Evolutionary conservation across 306 rosid species (phyloP).

Genomic region (Quercus gilva): DNA sequence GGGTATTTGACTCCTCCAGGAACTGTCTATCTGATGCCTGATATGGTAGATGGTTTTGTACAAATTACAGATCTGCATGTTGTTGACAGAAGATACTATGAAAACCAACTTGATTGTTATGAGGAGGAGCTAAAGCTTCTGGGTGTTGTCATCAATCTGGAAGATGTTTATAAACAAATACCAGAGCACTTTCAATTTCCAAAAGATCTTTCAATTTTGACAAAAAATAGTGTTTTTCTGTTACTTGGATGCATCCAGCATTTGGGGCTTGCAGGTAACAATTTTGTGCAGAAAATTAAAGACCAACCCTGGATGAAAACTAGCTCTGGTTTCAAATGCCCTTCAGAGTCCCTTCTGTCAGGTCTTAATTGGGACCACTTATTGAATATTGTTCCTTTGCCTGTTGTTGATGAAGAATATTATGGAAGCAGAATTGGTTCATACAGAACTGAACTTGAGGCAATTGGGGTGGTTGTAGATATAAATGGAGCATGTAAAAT

Average conservation of each 20-base stretch:
- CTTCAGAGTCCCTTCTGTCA: conserved; percentile 14
- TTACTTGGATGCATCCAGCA: conserved; percentile 8
- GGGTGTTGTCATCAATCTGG: not conserved
- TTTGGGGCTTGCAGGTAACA: not conserved
- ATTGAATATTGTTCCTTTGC: conserved; percentile 4
- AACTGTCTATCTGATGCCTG: conserved; percentile 7
- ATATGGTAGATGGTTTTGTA: not conserved
- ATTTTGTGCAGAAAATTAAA: not conserved
- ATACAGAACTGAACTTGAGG: conserved; percentile 7
- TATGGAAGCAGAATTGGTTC: not conserved
- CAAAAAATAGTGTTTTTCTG: conserved; percentile 4
- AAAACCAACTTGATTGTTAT: conserved; percentile 4
- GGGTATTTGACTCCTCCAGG: conserved; percentile 28
- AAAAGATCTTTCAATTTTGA: not conserved
- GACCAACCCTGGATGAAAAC: conserved; percentile 2
- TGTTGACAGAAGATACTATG: conserved; percentile 19
- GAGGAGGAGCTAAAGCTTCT: conserved; percentile 10
- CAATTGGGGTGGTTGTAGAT: conserved; percentile 22
- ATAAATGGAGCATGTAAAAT: not conserved
- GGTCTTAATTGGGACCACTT: conserved; percentile 11
- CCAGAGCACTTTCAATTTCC: conserved; percentile 13
- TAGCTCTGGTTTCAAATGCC: conserved; percentile 9
- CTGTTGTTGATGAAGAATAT: conserved; percentile 18
- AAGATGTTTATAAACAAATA: not conserved
- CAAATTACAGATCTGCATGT: conserved; percentile 2